phyloP scores from a whole-genome alignment of 73 alveolate genomes.

The Paramecium primaurelia region DNA sequence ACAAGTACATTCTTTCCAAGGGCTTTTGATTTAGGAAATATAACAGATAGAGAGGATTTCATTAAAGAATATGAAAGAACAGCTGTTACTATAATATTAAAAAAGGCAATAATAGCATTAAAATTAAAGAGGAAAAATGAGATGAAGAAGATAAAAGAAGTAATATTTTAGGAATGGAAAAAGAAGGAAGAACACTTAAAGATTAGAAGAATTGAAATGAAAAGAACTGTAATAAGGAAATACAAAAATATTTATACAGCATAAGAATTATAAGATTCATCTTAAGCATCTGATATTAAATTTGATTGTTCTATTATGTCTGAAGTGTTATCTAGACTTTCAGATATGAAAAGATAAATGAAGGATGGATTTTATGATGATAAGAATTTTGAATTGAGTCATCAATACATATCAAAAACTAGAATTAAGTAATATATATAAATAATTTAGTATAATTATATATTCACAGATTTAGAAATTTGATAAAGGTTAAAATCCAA shows the following conservation, averaged over 20 bases:
- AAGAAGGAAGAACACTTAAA: background rate
- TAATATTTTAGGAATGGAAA: background rate
- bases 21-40: slow-evolving; percentile 76
- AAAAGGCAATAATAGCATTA: slow-evolving; percentile 49
- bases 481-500: slow-evolving; percentile 36
- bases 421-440: background rate
- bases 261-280: background rate
- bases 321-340: slow-evolving; percentile 18
- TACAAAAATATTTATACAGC: slow-evolving; percentile 15
- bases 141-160: slow-evolving; percentile 52
- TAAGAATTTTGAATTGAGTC: slow-evolving; percentile 22
- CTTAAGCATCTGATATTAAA: background rate
- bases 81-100: slow-evolving; percentile 59
- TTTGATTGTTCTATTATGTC: slow-evolving; percentile 20
- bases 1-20: slow-evolving; percentile 70
- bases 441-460: background rate
- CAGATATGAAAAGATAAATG: background rate
- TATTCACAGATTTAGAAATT: slow-evolving; percentile 25
- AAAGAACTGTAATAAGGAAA: slow-evolving; percentile 36
- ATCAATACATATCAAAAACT: background rate
- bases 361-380: slow-evolving; percentile 51
- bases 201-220: background rate
- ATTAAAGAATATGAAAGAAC: slow-evolving; percentile 73
- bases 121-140: slow-evolving; percentile 31
- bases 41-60: slow-evolving; percentile 65